phyloP scores from a whole-genome alignment of 208 protist genomes.

The Angomonas ambiguus region DNA sequence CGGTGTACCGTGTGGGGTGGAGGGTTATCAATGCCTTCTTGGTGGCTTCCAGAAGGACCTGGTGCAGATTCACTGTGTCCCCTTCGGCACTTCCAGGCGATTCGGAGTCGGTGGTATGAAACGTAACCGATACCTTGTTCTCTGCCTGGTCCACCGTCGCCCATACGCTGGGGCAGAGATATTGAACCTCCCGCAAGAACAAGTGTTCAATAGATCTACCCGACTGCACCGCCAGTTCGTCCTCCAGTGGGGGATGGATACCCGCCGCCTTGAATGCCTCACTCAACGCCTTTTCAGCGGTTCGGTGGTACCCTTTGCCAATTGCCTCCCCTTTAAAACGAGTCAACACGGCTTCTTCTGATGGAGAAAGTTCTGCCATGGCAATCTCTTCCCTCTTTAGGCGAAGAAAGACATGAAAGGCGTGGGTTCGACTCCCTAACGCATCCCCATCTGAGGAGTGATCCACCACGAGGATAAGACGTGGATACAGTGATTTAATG shows the following conservation, averaged over 20 bases:
- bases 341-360: conserved; percentile 26
- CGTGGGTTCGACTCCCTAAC: conserved; percentile 51
- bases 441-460: conserved; percentile 64
- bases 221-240: neutral
- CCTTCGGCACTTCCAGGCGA: neutral
- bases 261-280: neutral
- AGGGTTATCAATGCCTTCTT: neutral
- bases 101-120: neutral
- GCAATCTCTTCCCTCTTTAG: neutral
- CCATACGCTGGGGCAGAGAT: neutral
- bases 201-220: neutral
- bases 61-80: neutral
- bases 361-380: conserved; percentile 2
- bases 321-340: conserved; percentile 59
- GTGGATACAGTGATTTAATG: conserved; percentile 30
- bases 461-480: conserved; percentile 34
- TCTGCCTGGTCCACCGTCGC: neutral
- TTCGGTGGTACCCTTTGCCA: conserved; percentile 17
- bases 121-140: neutral
- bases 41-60: neutral
- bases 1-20: neutral
- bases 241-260: neutral
- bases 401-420: conserved; percentile 39
- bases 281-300: conserved; percentile 11
- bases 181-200: neutral